phyloP scores from a whole-genome alignment of 352 stramenopile species.

The Globisporangium perplexum region DNA sequence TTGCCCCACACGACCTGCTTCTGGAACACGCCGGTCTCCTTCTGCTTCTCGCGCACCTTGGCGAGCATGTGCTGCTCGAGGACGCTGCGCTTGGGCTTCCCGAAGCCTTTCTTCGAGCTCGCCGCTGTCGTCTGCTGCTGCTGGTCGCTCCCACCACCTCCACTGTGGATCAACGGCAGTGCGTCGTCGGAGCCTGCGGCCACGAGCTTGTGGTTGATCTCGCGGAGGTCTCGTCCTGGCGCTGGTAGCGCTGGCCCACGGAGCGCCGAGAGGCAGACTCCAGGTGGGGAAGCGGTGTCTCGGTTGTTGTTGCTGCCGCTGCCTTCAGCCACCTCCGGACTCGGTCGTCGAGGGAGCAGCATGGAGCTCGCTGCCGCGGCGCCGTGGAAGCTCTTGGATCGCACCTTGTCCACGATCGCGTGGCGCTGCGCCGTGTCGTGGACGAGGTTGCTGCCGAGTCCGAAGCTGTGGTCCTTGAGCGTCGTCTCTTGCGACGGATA shows the following conservation, averaged over 20 bases:
- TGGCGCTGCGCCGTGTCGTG: slow-evolving; percentile 29
- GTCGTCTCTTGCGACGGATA: slow-evolving; percentile 73
- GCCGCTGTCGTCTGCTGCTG: background rate
- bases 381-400: slow-evolving; percentile 29
- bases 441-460: slow-evolving; percentile 45
- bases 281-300: background rate
- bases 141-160: background rate
- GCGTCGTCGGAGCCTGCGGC: slow-evolving; percentile 2
- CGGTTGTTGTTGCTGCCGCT: slow-evolving; percentile 13
- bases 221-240: slow-evolving; percentile 24
- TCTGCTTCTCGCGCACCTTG: slow-evolving; percentile 42
- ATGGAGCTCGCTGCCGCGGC: slow-evolving; percentile 15
- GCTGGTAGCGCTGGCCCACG: slow-evolving; percentile 12
- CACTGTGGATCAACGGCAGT: slow-evolving; percentile 1
- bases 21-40: slow-evolving; percentile 38
- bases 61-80: slow-evolving; percentile 56
- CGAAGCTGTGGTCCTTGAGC: slow-evolving; percentile 69
- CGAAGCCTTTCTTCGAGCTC: slow-evolving; percentile 24
- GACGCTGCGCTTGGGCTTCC: slow-evolving; percentile 41
- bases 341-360: slow-evolving; percentile 19
- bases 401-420: slow-evolving; percentile 41
- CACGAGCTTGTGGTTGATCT: slow-evolving; percentile 26
- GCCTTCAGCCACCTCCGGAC: background rate
- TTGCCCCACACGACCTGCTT: slow-evolving; percentile 78
- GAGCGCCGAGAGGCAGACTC: background rate